These are phyloP conservation scores for Jamesozyma jinghongensis DNA, from an alignment of 805 yeast species.

Conservation along the genomic window DNA sequence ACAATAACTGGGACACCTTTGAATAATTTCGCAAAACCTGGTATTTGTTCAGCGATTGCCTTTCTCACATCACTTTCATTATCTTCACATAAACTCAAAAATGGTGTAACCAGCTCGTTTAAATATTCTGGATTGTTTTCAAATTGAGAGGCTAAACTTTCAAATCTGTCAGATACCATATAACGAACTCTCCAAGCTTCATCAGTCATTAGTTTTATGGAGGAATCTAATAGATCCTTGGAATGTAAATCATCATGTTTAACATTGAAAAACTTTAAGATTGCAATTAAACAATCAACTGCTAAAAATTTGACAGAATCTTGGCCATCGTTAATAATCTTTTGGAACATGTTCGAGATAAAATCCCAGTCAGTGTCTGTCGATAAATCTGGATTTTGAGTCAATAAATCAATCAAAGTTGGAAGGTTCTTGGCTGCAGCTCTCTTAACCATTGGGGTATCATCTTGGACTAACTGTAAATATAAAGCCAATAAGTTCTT, in stretches of 20 bases:
- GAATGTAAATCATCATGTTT: slow-evolving; percentile 51
- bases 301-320: slow-evolving; percentile 90
- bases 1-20: slow-evolving; percentile 41
- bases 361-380: slow-evolving; percentile 64
- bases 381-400: slow-evolving; percentile 37
- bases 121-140: slow-evolving; percentile 47
- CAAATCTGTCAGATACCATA: slow-evolving; percentile 94
- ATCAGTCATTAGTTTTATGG: slow-evolving; percentile 69
- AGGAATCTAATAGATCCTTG: slow-evolving; percentile 51
- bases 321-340: slow-evolving; percentile 74
- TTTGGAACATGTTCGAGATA: slow-evolving; percentile 73
- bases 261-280: slow-evolving; percentile 56
- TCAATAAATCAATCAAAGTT: slow-evolving; percentile 51
- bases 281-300: slow-evolving; percentile 79
- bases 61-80: slow-evolving; percentile 95
- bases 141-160: slow-evolving; percentile 58
- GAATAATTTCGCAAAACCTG: slow-evolving; percentile 55
- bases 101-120: slow-evolving; percentile 44
- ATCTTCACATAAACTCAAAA: slow-evolving; percentile 74
- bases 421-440: slow-evolving; percentile 88
- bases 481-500: slow-evolving; percentile 57
- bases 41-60: slow-evolving; percentile 86
- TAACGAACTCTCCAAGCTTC: slow-evolving; percentile 98
- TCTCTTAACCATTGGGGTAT: slow-evolving; percentile 96
- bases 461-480: slow-evolving; percentile 70